These are phyloP conservation scores for Pichia sp. DNA, from an alignment of 1,139 yeast genomes.

Conservation along the genomic window DNA sequence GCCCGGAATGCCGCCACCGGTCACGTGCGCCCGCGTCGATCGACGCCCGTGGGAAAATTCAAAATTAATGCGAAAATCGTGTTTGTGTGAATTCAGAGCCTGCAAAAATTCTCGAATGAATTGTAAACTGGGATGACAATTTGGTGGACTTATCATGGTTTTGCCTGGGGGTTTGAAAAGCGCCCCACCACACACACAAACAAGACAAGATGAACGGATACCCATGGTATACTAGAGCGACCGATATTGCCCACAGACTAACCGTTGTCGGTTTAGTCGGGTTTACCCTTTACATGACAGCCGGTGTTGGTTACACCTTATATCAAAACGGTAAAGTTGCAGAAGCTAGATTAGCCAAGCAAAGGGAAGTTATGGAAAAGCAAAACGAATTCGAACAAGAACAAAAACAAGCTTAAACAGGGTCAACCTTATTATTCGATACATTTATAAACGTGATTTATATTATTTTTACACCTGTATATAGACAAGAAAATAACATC, in stretches of 20 bases:
- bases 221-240: conserved; percentile 73
- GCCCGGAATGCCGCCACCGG: too few species aligned
- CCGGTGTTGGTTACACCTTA: conserved; percentile 61
- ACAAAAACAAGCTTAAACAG: conserved; percentile 17
- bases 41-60: too few species aligned
- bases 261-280: conserved; percentile 80
- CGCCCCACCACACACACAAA: neutral
- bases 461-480: neutral
- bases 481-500: too few species aligned
- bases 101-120: too few species aligned
- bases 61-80: too few species aligned
- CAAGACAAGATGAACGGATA: conserved; percentile 30
- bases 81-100: too few species aligned
- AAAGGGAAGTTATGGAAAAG: conserved; percentile 32
- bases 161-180: too few species aligned
- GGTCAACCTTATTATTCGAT: too few species aligned
- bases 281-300: conserved; percentile 56
- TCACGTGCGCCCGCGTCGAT: too few species aligned
- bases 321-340: conserved; percentile 55
- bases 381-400: conserved; percentile 22
- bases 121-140: too few species aligned
- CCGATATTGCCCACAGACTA: conserved; percentile 82
- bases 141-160: too few species aligned
- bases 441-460: neutral
- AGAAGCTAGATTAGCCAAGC: conserved; percentile 39